Conservation (phyloP, 2,329 filamentous ascomycete genomes). For the Biscogniauxia mediterranea region DNA sequence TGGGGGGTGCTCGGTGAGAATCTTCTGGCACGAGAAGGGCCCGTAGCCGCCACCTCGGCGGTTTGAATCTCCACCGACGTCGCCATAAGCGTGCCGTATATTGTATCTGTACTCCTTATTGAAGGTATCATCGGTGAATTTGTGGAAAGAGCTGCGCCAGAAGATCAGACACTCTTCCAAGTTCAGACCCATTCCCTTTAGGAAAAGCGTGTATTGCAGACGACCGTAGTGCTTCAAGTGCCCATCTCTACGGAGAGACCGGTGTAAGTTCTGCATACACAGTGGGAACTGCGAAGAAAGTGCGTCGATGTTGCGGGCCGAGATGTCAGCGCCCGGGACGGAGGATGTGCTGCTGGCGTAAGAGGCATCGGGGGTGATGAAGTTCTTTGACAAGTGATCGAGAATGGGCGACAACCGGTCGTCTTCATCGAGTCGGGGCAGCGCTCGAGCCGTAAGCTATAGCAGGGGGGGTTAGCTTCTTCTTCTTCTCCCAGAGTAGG, state of each 20-base stretch:
- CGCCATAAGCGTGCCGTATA: constrained; percentile 89
- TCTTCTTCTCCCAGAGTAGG: constrained; percentile 2
- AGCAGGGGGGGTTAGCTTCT: constrained; percentile 1
- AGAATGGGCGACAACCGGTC: constrained; percentile 74
- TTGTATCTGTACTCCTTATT: constrained; percentile 99
- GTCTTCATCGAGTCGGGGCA: constrained; percentile 93
- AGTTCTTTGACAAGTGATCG: constrained; percentile 87
- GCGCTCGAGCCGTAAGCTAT: constrained; percentile 81
- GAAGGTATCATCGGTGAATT: constrained; percentile 89
- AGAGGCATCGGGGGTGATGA: constrained; percentile 83
- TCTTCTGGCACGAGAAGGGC: constrained; percentile 92
- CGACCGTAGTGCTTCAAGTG: constrained; percentile 93
- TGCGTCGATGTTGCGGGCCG: constrained; percentile 74
- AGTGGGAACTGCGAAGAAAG: constrained; percentile 82
- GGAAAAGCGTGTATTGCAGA: constrained; percentile 91
- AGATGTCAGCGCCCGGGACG: constrained; percentile 70
- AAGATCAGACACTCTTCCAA: constrained; percentile 91
- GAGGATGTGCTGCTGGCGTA: constrained; percentile 67
- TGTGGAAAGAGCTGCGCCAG: constrained; percentile 84
- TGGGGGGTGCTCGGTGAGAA: constrained; percentile 84
- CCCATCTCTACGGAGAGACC: constrained; percentile 77
- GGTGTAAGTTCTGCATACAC: constrained; percentile 92
- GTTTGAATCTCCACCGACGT: constrained; percentile 90
- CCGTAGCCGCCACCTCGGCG: constrained; percentile 83
- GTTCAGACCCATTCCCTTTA: constrained; percentile 90